phyloP scores from a whole-genome alignment of 2,329 filamentous ascomycete species.

The Phoma sp. region DNA sequence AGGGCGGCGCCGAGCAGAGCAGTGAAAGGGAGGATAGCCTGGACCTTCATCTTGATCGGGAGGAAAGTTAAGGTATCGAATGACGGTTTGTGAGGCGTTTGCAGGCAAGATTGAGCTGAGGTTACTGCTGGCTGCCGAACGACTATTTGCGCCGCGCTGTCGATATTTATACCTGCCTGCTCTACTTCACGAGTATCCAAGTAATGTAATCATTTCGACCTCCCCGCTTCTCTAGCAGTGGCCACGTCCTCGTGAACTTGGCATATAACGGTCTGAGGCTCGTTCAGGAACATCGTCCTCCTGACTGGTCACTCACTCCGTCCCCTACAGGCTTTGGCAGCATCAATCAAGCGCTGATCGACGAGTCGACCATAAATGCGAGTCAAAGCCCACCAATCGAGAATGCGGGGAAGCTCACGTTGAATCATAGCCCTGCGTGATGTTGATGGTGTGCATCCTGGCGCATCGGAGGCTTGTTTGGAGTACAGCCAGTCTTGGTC shows the following conservation, averaged over 20 bases:
- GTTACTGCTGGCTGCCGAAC: constrained; percentile 2
- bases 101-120: background rate
- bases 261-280: constrained; percentile 14
- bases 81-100: background rate
- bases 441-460: constrained; percentile 13
- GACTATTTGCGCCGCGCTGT: background rate
- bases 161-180: constrained; percentile 5
- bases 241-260: constrained; percentile 2
- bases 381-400: constrained; percentile 4
- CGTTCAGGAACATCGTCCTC: constrained; percentile 13
- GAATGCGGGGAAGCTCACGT: constrained; percentile 19
- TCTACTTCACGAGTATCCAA: background rate
- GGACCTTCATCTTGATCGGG: constrained; percentile 31
- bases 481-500: constrained; percentile 17
- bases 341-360: constrained; percentile 12
- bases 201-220: no score
- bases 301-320: constrained; percentile 10
- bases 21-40: constrained; percentile 27
- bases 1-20: constrained; percentile 24
- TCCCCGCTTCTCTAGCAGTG: background rate
- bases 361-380: background rate
- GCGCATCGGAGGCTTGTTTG: constrained; percentile 21
- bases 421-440: constrained; percentile 10
- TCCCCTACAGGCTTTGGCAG: background rate
- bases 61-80: background rate